These are phyloP conservation scores for Diaporthe caulivora DNA, from an alignment of 2,329 filamentous ascomycete species.

Conservation along the genomic window DNA sequence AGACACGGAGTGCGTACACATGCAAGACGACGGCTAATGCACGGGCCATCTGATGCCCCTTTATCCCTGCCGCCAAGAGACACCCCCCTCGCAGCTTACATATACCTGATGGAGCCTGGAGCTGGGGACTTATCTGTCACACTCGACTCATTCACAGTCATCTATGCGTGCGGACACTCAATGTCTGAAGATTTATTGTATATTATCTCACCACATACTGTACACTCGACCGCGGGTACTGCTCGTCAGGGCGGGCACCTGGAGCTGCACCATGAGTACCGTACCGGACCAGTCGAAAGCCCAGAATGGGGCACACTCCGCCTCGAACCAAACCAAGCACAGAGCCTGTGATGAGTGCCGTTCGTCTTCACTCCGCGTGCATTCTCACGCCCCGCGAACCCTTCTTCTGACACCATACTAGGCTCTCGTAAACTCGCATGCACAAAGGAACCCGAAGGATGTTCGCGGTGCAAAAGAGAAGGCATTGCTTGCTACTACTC, in stretches of 20 bases:
- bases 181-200: not conserved
- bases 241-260: not conserved
- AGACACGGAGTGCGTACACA: not conserved
- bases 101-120: not conserved
- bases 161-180: not conserved
- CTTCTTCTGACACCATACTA: constrained; percentile 49
- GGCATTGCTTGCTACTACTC: constrained; percentile 72
- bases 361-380: constrained; percentile 54
- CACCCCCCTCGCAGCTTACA: constrained; percentile 8
- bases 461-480: constrained; percentile 69
- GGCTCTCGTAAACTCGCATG: constrained; percentile 75
- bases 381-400: constrained; percentile 39
- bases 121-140: not conserved
- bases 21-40: not conserved
- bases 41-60: not conserved
- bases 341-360: constrained; percentile 77
- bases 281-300: constrained; percentile 1
- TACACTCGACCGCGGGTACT: not conserved
- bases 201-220: not conserved
- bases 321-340: constrained; percentile 55
- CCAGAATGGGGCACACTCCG: not conserved
- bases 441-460: constrained; percentile 71
- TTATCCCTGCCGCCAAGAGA: not conserved
- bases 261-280: not conserved
- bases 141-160: not conserved